These are phyloP conservation scores for Vicia sativa DNA, from an alignment of 306 rosid species.

Conservation along the genomic window DNA sequence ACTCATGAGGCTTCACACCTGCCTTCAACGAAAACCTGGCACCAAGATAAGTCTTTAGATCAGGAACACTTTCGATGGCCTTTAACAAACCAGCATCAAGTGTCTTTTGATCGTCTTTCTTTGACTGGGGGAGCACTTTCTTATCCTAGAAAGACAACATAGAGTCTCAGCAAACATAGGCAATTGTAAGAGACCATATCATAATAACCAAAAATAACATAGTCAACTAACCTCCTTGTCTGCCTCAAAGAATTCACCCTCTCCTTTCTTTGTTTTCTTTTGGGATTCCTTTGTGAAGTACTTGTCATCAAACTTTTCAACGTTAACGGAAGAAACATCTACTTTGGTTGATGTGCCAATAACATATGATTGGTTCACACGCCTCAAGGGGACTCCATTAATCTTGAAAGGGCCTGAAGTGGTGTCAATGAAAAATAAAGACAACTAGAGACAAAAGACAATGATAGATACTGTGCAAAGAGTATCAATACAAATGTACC, in stretches of 20 bases:
- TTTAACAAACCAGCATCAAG: slow-evolving; percentile 63
- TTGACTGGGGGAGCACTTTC: slow-evolving; percentile 62
- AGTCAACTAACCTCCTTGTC: slow-evolving; percentile 58
- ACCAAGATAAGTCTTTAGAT: slow-evolving; percentile 67
- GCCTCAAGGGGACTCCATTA: slow-evolving; percentile 70
- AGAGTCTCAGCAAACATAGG: neutral
- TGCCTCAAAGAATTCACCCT: slow-evolving; percentile 61
- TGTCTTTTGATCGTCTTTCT: slow-evolving; percentile 72
- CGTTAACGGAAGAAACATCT: slow-evolving; percentile 54
- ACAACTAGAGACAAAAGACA: neutral
- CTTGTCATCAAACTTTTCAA: slow-evolving; percentile 62
- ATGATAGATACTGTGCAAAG: neutral
- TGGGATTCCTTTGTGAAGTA: slow-evolving; percentile 55
- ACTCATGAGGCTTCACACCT: slow-evolving; percentile 39
- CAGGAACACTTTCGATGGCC: slow-evolving; percentile 66
- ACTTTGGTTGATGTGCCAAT: slow-evolving; percentile 65
- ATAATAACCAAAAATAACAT: neutral
- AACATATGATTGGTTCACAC: slow-evolving; percentile 63
- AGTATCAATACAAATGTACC: no score
- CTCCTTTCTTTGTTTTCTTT: slow-evolving; percentile 59
- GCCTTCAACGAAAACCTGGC: slow-evolving; percentile 57
- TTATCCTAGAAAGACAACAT: slow-evolving; percentile 54
- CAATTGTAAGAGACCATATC: neutral
- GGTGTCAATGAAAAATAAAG: neutral
- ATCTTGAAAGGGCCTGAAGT: slow-evolving; percentile 64